phyloP scores from a whole-genome alignment of 306 rosid genomes.

The Vachellia collinsii region DNA sequence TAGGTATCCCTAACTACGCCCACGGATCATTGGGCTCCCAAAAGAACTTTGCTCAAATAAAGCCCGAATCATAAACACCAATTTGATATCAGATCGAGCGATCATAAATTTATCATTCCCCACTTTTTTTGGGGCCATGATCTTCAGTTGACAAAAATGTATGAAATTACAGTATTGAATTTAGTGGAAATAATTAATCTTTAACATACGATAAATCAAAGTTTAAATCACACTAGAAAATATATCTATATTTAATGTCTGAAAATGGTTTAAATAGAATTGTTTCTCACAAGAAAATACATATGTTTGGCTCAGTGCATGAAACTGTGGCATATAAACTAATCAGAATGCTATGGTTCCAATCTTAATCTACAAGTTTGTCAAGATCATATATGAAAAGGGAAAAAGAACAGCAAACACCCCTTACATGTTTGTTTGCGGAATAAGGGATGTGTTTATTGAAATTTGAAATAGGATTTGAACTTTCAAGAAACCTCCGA shows the following conservation, averaged over 20 bases:
- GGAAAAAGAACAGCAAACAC: background rate
- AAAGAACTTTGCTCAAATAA: background rate
- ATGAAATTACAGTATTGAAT: background rate
- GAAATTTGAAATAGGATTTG: background rate
- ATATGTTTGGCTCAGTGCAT: too few species aligned
- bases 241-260: too few species aligned
- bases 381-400: background rate
- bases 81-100: too few species aligned
- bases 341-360: background rate
- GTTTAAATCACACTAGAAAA: too few species aligned
- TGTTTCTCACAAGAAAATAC: too few species aligned
- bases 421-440: background rate
- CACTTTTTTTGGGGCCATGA: background rate
- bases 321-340: background rate
- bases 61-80: background rate
- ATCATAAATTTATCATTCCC: background rate
- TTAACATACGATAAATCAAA: too few species aligned
- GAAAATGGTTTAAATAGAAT: too few species aligned
- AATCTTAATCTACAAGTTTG: slow-evolving; percentile 32
- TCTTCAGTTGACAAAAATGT: background rate
- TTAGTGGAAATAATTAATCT: too few species aligned
- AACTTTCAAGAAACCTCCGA: background rate
- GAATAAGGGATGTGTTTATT: background rate
- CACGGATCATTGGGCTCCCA: background rate
- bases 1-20: background rate